Percentiles rank a stretch among this genome's conserved stretches.
Evolutionary conservation across 2,329 filamentous ascomycete species (phyloP).

Genomic region (Colletotrichum cuscutae): DNA sequence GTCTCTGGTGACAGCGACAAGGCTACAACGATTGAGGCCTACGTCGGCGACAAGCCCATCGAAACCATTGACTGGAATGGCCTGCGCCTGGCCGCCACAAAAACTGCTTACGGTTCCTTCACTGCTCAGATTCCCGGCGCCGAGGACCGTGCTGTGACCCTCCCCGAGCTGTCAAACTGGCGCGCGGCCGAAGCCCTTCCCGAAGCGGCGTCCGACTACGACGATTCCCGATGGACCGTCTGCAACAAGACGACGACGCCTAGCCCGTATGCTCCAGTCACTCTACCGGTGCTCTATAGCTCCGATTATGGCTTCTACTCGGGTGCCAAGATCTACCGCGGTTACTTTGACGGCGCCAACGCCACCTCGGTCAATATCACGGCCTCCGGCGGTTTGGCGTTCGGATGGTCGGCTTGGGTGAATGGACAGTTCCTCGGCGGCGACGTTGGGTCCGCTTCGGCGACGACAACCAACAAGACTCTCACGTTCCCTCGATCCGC

Average conservation of each 20-base stretch:
- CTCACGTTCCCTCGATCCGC: constrained; percentile 60
- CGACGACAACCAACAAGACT: constrained; percentile 54
- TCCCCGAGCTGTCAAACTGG: constrained; percentile 73
- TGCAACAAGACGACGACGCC: constrained; percentile 69
- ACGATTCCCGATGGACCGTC: constrained; percentile 73
- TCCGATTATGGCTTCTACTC: constrained; percentile 82
- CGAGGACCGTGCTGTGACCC: constrained; percentile 50
- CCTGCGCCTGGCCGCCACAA: constrained; percentile 47
- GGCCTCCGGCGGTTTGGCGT: constrained; percentile 75
- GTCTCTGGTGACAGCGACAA: constrained; percentile 78
- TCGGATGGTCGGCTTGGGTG: constrained; percentile 76
- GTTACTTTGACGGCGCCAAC: constrained; percentile 73
- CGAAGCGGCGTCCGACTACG: constrained; percentile 71
- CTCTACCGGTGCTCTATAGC: constrained; percentile 74
- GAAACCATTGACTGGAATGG: constrained; percentile 72
- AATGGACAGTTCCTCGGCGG: constrained; percentile 73
- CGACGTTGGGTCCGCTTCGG: constrained; percentile 64
- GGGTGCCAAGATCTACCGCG: constrained; percentile 76
- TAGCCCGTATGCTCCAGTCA: constrained; percentile 66
- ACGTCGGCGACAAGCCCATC: constrained; percentile 50
- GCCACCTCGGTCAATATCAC: constrained; percentile 67
- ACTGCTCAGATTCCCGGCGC: constrained; percentile 58
- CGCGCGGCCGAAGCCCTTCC: constrained; percentile 77
- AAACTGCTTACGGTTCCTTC: constrained; percentile 56
- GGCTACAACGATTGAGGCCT: constrained; percentile 71